A percentile compares a stretch with the other conserved stretches of the same genome.
Conservation (phyloP, 2,329 filamentous ascomycete species). For the Colletotrichum limetticola region DNA sequence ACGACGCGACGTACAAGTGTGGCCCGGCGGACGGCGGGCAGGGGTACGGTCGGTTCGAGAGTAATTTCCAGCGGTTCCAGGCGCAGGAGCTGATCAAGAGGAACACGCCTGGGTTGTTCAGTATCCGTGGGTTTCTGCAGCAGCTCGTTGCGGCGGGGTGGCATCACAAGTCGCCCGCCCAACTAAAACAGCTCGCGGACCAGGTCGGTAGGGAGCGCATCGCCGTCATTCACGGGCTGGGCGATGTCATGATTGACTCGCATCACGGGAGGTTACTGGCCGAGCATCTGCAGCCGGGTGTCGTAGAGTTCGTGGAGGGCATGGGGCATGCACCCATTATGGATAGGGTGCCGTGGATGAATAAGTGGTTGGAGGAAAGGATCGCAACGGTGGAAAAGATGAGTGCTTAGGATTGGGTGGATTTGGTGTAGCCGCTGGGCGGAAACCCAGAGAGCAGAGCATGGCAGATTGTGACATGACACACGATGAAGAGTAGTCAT, state of each 20-base stretch:
- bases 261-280: conserved; percentile 77
- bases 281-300: conserved; percentile 70
- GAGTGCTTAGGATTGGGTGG: conserved; percentile 24
- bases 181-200: conserved; percentile 75
- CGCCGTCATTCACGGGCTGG: conserved; percentile 79
- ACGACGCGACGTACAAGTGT: conserved; percentile 53
- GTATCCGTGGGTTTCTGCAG: conserved; percentile 74
- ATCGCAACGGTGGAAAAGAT: conserved; percentile 65
- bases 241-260: conserved; percentile 81
- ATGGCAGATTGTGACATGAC: neutral
- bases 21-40: conserved; percentile 42
- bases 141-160: conserved; percentile 84
- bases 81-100: conserved; percentile 83
- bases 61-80: conserved; percentile 84
- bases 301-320: conserved; percentile 72
- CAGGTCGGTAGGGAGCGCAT: conserved; percentile 79
- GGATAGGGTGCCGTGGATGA: conserved; percentile 78
- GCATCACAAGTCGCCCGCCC: conserved; percentile 77
- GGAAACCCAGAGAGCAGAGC: neutral
- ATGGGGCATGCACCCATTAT: conserved; percentile 80
- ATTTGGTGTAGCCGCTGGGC: neutral
- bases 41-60: conserved; percentile 69
- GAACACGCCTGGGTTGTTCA: conserved; percentile 68
- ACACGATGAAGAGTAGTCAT: neutral
- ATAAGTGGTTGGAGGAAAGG: conserved; percentile 67